phyloP scores from a whole-genome alignment of 2,329 filamentous ascomycete genomes.

The Aspergillaceae sp. region DNA sequence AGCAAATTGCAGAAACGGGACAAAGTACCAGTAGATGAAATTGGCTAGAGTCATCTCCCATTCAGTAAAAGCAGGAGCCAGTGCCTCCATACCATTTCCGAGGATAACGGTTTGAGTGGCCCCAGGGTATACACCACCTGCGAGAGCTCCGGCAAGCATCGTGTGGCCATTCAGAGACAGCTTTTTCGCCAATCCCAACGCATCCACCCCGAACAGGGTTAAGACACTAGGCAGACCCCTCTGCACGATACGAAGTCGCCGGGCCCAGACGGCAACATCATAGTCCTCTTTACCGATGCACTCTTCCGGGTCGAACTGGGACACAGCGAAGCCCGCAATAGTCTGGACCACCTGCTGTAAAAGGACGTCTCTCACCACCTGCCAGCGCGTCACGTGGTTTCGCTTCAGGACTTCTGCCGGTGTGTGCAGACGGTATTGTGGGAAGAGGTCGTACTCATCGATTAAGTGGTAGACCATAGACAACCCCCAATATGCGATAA shows the following conservation, averaged over 20 bases:
- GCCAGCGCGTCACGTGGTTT: constrained; percentile 75
- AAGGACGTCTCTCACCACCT: constrained; percentile 84
- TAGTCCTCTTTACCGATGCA: constrained; percentile 71
- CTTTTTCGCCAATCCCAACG: constrained; percentile 64
- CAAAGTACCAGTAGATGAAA: constrained; percentile 66
- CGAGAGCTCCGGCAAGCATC: constrained; percentile 63
- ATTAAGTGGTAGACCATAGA: constrained; percentile 82
- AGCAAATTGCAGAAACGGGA: constrained; percentile 70
- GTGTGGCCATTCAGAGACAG: constrained; percentile 59
- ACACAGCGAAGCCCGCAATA: constrained; percentile 57
- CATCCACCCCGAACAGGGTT: constrained; percentile 65
- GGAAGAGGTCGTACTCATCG: constrained; percentile 76
- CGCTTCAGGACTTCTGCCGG: constrained; percentile 81
- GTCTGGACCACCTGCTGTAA: constrained; percentile 78
- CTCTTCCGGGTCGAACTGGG: constrained; percentile 63
- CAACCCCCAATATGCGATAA: constrained; percentile 79
- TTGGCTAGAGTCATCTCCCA: constrained; percentile 75
- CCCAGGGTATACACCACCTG: constrained; percentile 72
- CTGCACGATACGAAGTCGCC: constrained; percentile 69
- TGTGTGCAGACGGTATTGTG: constrained; percentile 88
- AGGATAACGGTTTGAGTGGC: constrained; percentile 53
- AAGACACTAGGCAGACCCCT: constrained; percentile 66
- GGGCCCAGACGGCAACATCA: constrained; percentile 84
- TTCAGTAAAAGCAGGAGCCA: constrained; percentile 63
- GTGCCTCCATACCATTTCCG: constrained; percentile 38